These are phyloP conservation scores for Tulasnella calospora DNA, from an alignment of 768 basidiomycete genomes.

Conservation along the genomic window DNA sequence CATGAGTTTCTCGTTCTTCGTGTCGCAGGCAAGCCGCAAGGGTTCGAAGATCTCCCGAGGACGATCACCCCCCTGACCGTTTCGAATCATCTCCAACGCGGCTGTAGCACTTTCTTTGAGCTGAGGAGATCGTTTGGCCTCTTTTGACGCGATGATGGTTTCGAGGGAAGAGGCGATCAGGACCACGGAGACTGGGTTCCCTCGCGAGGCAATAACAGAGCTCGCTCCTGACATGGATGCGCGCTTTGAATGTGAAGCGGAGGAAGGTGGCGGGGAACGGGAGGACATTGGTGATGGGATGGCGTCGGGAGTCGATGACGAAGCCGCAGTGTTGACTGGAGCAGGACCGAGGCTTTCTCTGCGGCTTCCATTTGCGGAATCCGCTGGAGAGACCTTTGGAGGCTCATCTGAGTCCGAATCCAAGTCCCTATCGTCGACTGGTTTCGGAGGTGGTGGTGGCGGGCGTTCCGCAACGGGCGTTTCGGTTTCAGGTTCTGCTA, in stretches of 20 bases:
- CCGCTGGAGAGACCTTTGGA: not conserved
- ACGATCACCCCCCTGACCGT: conserved; percentile 64
- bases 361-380: not conserved
- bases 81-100: conserved; percentile 76
- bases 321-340: not conserved
- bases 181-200: conserved; percentile 26
- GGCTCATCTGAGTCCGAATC: not conserved
- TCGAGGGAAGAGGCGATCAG: conserved; percentile 82
- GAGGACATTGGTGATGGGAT: not conserved
- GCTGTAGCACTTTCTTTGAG: conserved; percentile 76
- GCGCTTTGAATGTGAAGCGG: conserved; percentile 9
- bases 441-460: conserved; percentile 2
- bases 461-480: not conserved
- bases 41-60: conserved; percentile 93
- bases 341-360: not conserved
- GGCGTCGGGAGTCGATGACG: not conserved
- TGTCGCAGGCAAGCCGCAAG: conserved; percentile 94
- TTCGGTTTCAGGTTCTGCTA: conserved; percentile 12
- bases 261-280: not conserved
- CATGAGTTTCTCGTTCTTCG: conserved; percentile 86
- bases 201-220: conserved; percentile 18
- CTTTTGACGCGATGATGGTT: conserved; percentile 78
- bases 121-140: conserved; percentile 76
- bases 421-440: not conserved
- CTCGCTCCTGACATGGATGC: not conserved